phyloP scores from a whole-genome alignment of 2,329 filamentous ascomycete genomes.

The Xylaria sp. region DNA sequence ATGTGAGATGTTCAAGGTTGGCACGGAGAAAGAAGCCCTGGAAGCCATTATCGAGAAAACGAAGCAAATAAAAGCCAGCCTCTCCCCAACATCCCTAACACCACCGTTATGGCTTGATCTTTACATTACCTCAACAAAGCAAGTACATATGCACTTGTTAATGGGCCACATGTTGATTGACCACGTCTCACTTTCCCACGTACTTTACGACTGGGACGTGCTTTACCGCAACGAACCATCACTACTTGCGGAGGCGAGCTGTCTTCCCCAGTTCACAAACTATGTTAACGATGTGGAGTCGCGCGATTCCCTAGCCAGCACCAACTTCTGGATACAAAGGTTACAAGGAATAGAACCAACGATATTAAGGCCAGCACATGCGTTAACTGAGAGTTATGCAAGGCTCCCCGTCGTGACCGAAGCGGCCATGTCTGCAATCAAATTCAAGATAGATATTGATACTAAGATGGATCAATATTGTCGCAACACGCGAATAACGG shows the following conservation, averaged over 20 bases:
- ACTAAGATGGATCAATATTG: slow-evolving; percentile 17
- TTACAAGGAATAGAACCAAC: slow-evolving; percentile 9
- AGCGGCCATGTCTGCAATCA: slow-evolving; percentile 12
- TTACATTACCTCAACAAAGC: slow-evolving; percentile 7
- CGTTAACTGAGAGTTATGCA: background rate
- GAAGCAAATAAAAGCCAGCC: slow-evolving; percentile 2
- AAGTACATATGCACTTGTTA: slow-evolving; percentile 24
- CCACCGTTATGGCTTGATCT: slow-evolving; percentile 8
- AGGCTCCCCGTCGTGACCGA: background rate
- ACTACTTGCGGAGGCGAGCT: background rate
- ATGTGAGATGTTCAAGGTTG: background rate
- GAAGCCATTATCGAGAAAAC: slow-evolving; percentile 13
- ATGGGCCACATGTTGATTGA: slow-evolving; percentile 31
- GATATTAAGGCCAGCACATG: background rate
- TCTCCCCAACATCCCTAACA: slow-evolving; percentile 5
- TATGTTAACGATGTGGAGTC: slow-evolving; percentile 10
- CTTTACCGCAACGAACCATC: slow-evolving; percentile 8
- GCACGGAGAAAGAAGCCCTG: slow-evolving; percentile 1
- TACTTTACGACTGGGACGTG: slow-evolving; percentile 24
- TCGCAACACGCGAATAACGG: slow-evolving; percentile 15
- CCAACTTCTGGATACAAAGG: slow-evolving; percentile 3
- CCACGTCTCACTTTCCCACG: slow-evolving; percentile 22
- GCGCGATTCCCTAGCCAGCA: slow-evolving; percentile 3
- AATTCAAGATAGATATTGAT: slow-evolving; percentile 20
- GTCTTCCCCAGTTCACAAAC: slow-evolving; percentile 7